Evolutionary conservation across 768 basidiomycete species (phyloP).

Genomic region (Amanita subjunquillea): DNA sequence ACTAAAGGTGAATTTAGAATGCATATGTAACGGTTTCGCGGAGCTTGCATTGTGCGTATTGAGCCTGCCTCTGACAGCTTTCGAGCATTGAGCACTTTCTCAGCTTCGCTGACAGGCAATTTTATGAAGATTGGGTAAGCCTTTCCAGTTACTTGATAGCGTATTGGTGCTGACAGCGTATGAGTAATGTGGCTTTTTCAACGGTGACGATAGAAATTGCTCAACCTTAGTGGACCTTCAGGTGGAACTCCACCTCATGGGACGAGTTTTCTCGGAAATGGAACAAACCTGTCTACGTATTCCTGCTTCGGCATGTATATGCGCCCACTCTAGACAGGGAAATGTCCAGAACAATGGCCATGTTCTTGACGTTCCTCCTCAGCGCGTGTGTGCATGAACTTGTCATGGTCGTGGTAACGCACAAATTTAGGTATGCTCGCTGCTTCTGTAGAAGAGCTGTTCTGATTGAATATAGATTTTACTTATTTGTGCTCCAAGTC

Average conservation of each 20-base stretch:
- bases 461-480: conserved; percentile 42
- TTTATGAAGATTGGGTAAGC: conserved; percentile 91
- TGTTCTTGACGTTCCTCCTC: conserved; percentile 87
- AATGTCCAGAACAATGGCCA: conserved; percentile 70
- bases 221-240: conserved; percentile 6
- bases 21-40: conserved; percentile 94
- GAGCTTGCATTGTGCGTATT: conserved; percentile 72
- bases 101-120: conserved; percentile 94
- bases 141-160: not conserved
- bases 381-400: conserved; percentile 89
- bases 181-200: not conserved
- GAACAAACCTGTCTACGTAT: conserved; percentile 95
- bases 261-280: conserved; percentile 97
- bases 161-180: not conserved
- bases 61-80: not conserved
- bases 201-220: not conserved
- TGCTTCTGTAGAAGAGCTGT: not conserved
- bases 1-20: conserved; percentile 41
- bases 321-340: conserved; percentile 70
- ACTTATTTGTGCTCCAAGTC: conserved; percentile 72
- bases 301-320: conserved; percentile 92
- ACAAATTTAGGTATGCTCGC: conserved; percentile 70
- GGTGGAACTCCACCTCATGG: conserved; percentile 97
- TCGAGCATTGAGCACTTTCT: conserved; percentile 1
- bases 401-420: conserved; percentile 92